Evolutionary conservation across 2,329 filamentous ascomycete genomes (phyloP).

Genomic region (Pseudogymnoascus sp.): DNA sequence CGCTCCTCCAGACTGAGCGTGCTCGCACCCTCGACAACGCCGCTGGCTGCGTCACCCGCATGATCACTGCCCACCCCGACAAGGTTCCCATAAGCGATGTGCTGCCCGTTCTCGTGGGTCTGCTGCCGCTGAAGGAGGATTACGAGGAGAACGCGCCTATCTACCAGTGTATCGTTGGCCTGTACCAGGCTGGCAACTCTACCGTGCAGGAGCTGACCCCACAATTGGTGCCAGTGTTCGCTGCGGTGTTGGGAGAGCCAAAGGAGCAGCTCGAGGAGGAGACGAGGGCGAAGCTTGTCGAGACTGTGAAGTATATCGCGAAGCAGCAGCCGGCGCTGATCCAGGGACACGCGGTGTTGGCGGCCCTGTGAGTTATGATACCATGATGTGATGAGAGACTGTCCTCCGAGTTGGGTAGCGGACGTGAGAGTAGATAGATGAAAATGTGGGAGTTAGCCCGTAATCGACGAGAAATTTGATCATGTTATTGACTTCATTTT

Average conservation of each 20-base stretch:
- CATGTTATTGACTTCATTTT: neutral
- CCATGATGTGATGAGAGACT: constrained; percentile 9
- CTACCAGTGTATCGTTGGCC: constrained; percentile 78
- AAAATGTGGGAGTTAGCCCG: constrained; percentile 4
- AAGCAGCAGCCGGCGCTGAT: constrained; percentile 23
- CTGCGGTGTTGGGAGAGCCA: constrained; percentile 61
- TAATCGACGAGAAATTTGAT: constrained; percentile 8
- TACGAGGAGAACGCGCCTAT: constrained; percentile 95
- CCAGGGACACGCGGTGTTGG: constrained; percentile 21
- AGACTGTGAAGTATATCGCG: constrained; percentile 43
- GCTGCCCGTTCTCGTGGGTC: constrained; percentile 66
- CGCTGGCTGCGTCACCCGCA: constrained; percentile 79
- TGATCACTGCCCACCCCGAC: constrained; percentile 86
- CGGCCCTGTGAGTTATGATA: constrained; percentile 11
- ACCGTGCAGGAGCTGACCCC: constrained; percentile 63
- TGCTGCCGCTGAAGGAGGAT: constrained; percentile 84
- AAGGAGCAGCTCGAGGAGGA: constrained; percentile 68
- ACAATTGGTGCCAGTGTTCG: constrained; percentile 60
- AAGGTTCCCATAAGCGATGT: constrained; percentile 72
- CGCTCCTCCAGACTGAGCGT: constrained; percentile 67
- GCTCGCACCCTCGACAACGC: constrained; percentile 87
- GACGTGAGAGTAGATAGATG: constrained; percentile 2
- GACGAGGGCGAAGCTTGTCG: constrained; percentile 56
- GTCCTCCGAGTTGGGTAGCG: neutral
- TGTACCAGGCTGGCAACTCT: constrained; percentile 65